Percentiles rank a stretch among this genome's conserved stretches.
phyloP scores from a whole-genome alignment of 805 yeast genomes.

The Saccharomycopsis capsularis region DNA sequence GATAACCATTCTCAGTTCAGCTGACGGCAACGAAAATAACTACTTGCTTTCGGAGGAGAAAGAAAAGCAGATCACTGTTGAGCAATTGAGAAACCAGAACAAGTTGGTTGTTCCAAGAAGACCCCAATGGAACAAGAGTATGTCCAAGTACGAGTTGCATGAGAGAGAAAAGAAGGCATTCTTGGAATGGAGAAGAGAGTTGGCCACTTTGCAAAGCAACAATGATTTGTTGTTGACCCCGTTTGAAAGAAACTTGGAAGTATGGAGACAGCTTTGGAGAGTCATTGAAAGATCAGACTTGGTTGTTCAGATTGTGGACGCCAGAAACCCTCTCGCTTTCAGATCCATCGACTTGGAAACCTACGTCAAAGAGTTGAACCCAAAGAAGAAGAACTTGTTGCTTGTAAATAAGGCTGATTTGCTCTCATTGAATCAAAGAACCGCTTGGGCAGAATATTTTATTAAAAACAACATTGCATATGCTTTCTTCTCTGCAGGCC shows the following conservation, averaged over 20 bases:
- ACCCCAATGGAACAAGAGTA: constrained; percentile 74
- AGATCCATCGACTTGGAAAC: constrained; percentile 81
- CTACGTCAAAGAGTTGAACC: constrained; percentile 72
- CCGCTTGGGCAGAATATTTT: constrained; percentile 83
- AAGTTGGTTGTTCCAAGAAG: constrained; percentile 86
- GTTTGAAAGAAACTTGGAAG: constrained; percentile 93
- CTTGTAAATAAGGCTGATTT: constrained; percentile 93
- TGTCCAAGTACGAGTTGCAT: constrained; percentile 71
- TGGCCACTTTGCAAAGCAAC: constrained; percentile 78
- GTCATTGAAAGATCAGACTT: constrained; percentile 92
- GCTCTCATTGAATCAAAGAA: constrained; percentile 67
- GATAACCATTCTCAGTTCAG: constrained; percentile 68
- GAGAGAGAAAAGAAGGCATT: constrained; percentile 86
- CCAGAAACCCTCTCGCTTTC: constrained; percentile 86
- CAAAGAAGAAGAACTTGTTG: constrained; percentile 70
- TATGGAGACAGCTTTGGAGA: constrained; percentile 98
- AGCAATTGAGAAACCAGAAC: constrained; percentile 61
- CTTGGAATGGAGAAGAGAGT: constrained; percentile 86
- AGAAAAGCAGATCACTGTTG: constrained; percentile 48
- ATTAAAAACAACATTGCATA: constrained; percentile 59
- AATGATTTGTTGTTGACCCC: constrained; percentile 84
- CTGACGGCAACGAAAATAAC: constrained; percentile 42
- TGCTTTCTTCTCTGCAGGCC: constrained; percentile 88
- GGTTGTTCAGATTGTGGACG: constrained; percentile 95
- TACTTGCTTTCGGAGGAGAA: constrained; percentile 61